Base-by-base conservation (phyloP, 2,329 filamentous ascomycete species). In the Neodidymelliopsis sp. region DNA sequence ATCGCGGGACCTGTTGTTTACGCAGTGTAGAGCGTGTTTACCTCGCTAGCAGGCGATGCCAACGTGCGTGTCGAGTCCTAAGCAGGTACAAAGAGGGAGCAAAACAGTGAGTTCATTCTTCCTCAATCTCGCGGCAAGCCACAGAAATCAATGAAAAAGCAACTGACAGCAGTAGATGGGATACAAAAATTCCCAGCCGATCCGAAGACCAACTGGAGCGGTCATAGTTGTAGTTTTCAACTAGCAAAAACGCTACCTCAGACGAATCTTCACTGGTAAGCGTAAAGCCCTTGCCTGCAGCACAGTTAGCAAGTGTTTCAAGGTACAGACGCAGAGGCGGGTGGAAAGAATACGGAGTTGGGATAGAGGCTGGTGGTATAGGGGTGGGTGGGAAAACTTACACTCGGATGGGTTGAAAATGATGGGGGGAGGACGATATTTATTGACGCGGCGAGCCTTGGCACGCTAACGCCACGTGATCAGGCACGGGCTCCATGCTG, bases 201-300 rank as follows among this genome's bases (percentile, higher is more conserved):
- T 80, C 82, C 80, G 78, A 79, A 81, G 83, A 82, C 86, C 84
- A 83, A 81, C 77, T 81, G 79, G 80, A 91, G 88, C 81, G 81
- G 87, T 90, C 87, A 69, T 83, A 81, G 79, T 81, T 78, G 80
- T 89, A 89, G 87, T 89, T 89, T 89, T 89, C 87, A 90, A 89
- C 86, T 89, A 90, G 88, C 88, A 90, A 90, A 89, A 90, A 90
- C 82, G 83, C 83, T 82, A 84, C 84, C 86, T 91, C 88, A 84
- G 88, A 90, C 85, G 83, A 85, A 86, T 90, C 88, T 85, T 91
- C 88, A 91, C 85, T 87, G 86, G 84, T 84, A 86, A 83, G 83
- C 85, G 82, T 89, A 88, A 87, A 83, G 86, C 88, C 86, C 84
- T 77, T 86, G 85, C 85, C 87, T 84, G n/a, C n/a, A 10, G 13